phyloP scores from a whole-genome alignment of 2,329 filamentous ascomycete species.

The Malbranchea zuffiana region DNA sequence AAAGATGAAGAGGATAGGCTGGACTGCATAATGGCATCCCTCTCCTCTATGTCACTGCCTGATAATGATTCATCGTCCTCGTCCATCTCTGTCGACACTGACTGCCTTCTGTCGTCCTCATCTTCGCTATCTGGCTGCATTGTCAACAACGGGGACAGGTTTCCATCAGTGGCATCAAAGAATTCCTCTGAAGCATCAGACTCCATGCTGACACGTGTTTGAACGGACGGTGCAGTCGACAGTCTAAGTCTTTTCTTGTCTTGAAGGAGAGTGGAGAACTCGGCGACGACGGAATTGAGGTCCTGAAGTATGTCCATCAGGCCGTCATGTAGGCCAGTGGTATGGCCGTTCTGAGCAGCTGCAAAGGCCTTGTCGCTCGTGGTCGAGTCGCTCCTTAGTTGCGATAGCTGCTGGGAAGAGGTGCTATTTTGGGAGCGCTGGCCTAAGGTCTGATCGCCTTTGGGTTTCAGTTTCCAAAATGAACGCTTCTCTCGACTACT shows the following conservation, averaged over 20 bases:
- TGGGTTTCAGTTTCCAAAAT: constrained; percentile 89
- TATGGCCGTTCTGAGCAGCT: neutral
- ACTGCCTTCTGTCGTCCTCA: constrained; percentile 52
- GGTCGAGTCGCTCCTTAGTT: constrained; percentile 6
- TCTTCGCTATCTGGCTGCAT: constrained; percentile 64
- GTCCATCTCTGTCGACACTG: constrained; percentile 39
- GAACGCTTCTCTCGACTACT: constrained; percentile 50
- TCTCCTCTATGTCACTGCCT: constrained; percentile 47
- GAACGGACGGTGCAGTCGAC: constrained; percentile 43
- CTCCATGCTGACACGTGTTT: constrained; percentile 60
- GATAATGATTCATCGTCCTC: constrained; percentile 42
- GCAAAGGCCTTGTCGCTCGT: constrained; percentile 21
- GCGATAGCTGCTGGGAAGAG: constrained; percentile 39
- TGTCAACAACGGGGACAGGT: constrained; percentile 56
- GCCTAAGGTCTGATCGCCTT: too few species aligned
- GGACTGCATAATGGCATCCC: constrained; percentile 30
- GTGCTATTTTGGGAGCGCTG: constrained; percentile 26
- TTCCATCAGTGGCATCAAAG: constrained; percentile 72
- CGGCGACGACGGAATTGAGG: constrained; percentile 68
- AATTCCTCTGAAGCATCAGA: constrained; percentile 79
- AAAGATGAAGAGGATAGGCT: constrained; percentile 38
- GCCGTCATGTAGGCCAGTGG: constrained; percentile 59
- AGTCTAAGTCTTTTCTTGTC: constrained; percentile 69
- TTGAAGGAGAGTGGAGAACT: constrained; percentile 66
- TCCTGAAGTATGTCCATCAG: constrained; percentile 75